These are phyloP conservation scores for Phytophthora brassicae DNA, from an alignment of 352 stramenopile species.

Conservation along the genomic window DNA sequence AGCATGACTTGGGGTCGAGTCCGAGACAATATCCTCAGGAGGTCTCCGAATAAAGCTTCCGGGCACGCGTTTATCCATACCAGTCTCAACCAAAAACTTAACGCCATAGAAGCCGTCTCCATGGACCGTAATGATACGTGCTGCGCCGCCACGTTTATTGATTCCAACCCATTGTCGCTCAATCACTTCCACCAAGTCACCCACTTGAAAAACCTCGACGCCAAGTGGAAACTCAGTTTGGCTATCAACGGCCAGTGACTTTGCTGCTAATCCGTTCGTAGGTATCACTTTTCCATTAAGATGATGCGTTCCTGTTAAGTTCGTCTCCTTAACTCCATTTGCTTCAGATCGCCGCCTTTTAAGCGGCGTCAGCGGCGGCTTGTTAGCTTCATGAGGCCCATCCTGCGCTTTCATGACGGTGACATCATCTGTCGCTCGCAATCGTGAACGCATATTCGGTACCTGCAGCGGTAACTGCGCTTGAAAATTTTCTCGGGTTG, in stretches of 20 bases:
- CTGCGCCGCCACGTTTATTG: slow-evolving; percentile 91
- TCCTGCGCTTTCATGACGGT: not conserved
- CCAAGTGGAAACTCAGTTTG: slow-evolving; percentile 15
- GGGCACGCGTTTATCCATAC: slow-evolving; percentile 34
- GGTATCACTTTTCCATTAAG: slow-evolving; percentile 1
- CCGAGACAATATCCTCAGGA: slow-evolving; percentile 38
- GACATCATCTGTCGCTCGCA: not conserved
- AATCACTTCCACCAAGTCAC: slow-evolving; percentile 86
- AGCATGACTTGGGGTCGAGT: slow-evolving; percentile 43
- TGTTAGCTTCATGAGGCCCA: not conserved
- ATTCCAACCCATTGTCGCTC: slow-evolving; percentile 89
- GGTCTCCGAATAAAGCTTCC: slow-evolving; percentile 44
- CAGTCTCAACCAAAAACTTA: slow-evolving; percentile 56
- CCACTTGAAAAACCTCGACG: slow-evolving; percentile 46
- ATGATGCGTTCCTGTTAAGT: slow-evolving; percentile 1
- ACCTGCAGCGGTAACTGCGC: not conserved
- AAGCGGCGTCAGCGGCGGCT: slow-evolving; percentile 2
- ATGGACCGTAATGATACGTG: slow-evolving; percentile 70
- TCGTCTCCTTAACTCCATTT: slow-evolving; percentile 3
- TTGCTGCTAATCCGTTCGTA: slow-evolving; percentile 10
- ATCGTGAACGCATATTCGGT: not conserved
- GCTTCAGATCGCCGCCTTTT: slow-evolving; percentile 21
- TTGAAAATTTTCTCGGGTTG: not conserved
- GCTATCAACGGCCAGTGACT: slow-evolving; percentile 13
- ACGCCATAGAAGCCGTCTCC: slow-evolving; percentile 56